Evolutionary conservation across 2,329 filamentous ascomycete species (phyloP).

Genomic region (Aspergillus neoniger): DNA sequence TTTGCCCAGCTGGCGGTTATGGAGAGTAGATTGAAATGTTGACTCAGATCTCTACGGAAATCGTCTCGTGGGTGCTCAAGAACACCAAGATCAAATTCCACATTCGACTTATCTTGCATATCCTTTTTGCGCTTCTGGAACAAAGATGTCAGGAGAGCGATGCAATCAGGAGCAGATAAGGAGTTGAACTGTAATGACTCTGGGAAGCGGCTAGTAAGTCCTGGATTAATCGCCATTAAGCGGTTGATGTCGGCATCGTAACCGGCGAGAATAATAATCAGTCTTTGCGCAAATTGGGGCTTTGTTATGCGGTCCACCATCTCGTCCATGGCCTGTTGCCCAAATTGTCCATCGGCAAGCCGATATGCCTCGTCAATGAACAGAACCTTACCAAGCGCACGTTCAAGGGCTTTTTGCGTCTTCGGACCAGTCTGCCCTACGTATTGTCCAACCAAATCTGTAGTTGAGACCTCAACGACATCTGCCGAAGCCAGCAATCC

Average conservation of each 20-base stretch:
- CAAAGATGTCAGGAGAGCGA: too few species aligned
- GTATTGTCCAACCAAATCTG: slow-evolving; percentile 69
- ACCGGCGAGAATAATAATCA: slow-evolving; percentile 69
- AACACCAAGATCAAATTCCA: slow-evolving; percentile 27
- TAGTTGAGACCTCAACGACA: slow-evolving; percentile 67
- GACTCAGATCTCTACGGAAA: slow-evolving; percentile 19
- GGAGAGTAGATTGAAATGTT: slow-evolving; percentile 46
- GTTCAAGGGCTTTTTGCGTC: slow-evolving; percentile 61
- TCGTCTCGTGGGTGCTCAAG: slow-evolving; percentile 20
- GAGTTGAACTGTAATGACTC: slow-evolving; percentile 61
- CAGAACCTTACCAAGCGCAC: slow-evolving; percentile 65
- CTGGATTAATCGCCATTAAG: slow-evolving; percentile 62
- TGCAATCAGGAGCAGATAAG: slow-evolving; percentile 36
- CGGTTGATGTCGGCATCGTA: slow-evolving; percentile 67
- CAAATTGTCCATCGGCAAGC: slow-evolving; percentile 59
- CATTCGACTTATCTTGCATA: neutral
- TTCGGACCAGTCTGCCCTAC: slow-evolving; percentile 71
- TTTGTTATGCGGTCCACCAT: slow-evolving; percentile 58
- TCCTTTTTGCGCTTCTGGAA: slow-evolving; percentile 33
- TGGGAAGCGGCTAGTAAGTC: slow-evolving; percentile 66
- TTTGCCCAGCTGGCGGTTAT: slow-evolving; percentile 60
- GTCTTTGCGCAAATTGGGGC: slow-evolving; percentile 58
- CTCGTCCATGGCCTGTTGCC: slow-evolving; percentile 57
- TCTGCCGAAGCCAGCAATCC: slow-evolving; percentile 63
- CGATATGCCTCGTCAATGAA: slow-evolving; percentile 75